A percentile compares a stretch with the other conserved stretches of the same genome.
Evolutionary conservation across 352 stramenopile genomes (phyloP).

Genomic region (Phytopythium delawarense): DNA sequence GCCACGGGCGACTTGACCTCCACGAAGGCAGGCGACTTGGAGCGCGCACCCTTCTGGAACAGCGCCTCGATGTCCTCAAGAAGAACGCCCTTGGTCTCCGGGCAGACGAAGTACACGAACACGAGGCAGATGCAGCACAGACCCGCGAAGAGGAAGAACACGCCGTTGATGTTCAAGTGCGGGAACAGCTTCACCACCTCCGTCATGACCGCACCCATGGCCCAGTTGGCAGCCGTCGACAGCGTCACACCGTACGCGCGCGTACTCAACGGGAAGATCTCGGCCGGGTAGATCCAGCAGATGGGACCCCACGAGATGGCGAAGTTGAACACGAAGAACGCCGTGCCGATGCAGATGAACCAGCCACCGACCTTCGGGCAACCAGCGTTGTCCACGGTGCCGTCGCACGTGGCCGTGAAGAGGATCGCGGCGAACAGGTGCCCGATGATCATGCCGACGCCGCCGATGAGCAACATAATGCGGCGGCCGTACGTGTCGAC

Average conservation of each 20-base stretch:
- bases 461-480: constrained; percentile 24
- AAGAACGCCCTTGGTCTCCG: constrained; percentile 33
- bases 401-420: constrained; percentile 28
- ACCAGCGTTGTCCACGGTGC: no score
- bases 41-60: constrained; percentile 15
- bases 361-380: constrained; percentile 26
- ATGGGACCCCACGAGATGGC: constrained; percentile 22
- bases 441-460: constrained; percentile 28
- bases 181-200: constrained; percentile 6
- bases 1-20: constrained; percentile 21
- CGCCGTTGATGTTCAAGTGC: constrained; percentile 41
- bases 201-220: constrained; percentile 29
- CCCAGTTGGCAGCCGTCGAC: constrained; percentile 33
- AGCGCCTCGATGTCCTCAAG: constrained; percentile 42
- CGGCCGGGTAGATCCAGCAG: constrained; percentile 4
- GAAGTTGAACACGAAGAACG: constrained; percentile 23
- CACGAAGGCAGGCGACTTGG: constrained; percentile 16
- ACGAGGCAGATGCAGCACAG: constrained; percentile 27
- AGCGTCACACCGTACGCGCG: constrained; percentile 35
- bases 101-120: constrained; percentile 38
- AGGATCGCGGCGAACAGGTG: constrained; percentile 31
- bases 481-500: constrained; percentile 17
- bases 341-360: constrained; percentile 32
- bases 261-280: constrained; percentile 37
- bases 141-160: constrained; percentile 53